Evolutionary conservation across 768 basidiomycete genomes (phyloP).

Genomic region (Artomyces pyxidatus): DNA sequence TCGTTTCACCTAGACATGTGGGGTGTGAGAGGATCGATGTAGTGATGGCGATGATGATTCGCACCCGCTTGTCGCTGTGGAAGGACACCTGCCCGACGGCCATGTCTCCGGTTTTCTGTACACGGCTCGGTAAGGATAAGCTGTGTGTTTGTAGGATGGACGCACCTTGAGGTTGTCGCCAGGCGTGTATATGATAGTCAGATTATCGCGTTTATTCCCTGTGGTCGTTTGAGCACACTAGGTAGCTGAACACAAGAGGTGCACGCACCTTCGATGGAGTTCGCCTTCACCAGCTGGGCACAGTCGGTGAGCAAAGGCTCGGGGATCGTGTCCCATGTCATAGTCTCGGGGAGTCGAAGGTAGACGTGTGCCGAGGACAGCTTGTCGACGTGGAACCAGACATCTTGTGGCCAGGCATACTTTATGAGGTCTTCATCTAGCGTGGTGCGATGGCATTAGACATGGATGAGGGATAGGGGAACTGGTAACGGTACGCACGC

Average conservation of each 20-base stretch:
- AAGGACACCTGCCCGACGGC: constrained; percentile 95
- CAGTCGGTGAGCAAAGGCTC: constrained; percentile 72
- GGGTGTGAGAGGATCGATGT: not conserved
- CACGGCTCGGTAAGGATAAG: not conserved
- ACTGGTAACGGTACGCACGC: constrained; percentile 22
- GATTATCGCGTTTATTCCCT: constrained; percentile 95
- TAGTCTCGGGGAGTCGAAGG: constrained; percentile 75
- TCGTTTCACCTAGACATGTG: constrained; percentile 61
- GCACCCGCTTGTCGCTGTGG: constrained; percentile 79
- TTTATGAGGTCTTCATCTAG: constrained; percentile 92
- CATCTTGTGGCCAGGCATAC: constrained; percentile 82
- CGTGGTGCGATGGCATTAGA: not conserved
- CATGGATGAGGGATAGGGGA: not conserved
- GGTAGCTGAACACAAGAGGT: not conserved
- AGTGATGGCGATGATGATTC: constrained; percentile 9
- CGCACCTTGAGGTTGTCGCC: constrained; percentile 84
- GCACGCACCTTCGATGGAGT: constrained; percentile 82
- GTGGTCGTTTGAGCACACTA: not conserved
- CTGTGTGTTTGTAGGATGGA: not conserved
- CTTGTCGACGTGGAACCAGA: constrained; percentile 98
- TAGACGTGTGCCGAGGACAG: constrained; percentile 96
- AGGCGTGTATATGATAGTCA: constrained; percentile 92
- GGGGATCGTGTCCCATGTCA: constrained; percentile 89
- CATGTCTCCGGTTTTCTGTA: constrained; percentile 96
- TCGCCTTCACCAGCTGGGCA: constrained; percentile 94